Evolutionary conservation across 768 basidiomycete genomes (phyloP).

Genomic region (Stropharia rugosoannulata): DNA sequence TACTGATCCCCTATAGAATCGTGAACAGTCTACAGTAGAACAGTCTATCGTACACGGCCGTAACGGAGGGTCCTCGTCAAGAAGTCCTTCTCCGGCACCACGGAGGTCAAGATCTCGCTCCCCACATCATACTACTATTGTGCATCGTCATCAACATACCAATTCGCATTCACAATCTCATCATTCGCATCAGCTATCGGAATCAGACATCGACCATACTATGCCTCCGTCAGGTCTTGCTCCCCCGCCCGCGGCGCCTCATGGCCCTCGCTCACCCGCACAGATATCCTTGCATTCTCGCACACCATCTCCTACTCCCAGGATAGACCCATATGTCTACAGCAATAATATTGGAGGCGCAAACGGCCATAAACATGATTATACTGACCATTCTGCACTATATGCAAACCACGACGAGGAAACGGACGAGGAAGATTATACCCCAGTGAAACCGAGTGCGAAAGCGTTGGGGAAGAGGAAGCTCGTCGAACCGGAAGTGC

Average conservation of each 20-base stretch:
- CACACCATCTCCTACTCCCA: slow-evolving; percentile 64
- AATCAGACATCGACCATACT: slow-evolving; percentile 1
- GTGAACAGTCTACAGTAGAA: slow-evolving; percentile 31
- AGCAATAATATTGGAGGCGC: not conserved
- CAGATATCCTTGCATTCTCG: slow-evolving; percentile 49
- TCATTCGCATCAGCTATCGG: slow-evolving; percentile 3
- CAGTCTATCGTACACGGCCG: slow-evolving; percentile 5
- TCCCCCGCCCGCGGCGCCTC: slow-evolving; percentile 66
- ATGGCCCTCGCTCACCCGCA: slow-evolving; percentile 69
- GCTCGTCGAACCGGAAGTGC: slow-evolving; percentile 49
- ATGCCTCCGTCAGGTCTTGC: slow-evolving; percentile 35
- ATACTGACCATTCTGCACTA: not conserved
- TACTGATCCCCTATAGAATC: slow-evolving; percentile 30
- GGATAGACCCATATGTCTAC: slow-evolving; percentile 12
- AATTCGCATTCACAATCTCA: slow-evolving; percentile 9
- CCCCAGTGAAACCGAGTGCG: slow-evolving; percentile 67
- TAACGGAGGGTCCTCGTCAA: slow-evolving; percentile 37
- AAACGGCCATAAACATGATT: not conserved
- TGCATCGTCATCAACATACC: not conserved
- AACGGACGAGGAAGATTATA: slow-evolving; percentile 27
- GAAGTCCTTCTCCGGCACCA: slow-evolving; percentile 41
- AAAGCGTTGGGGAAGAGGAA: slow-evolving; percentile 88
- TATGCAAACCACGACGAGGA: not conserved
- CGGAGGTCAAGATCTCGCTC: slow-evolving; percentile 27
- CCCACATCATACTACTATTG: slow-evolving; percentile 18